phyloP scores from a whole-genome alignment of 805 yeast genomes.

The Kodamaea restingae region DNA sequence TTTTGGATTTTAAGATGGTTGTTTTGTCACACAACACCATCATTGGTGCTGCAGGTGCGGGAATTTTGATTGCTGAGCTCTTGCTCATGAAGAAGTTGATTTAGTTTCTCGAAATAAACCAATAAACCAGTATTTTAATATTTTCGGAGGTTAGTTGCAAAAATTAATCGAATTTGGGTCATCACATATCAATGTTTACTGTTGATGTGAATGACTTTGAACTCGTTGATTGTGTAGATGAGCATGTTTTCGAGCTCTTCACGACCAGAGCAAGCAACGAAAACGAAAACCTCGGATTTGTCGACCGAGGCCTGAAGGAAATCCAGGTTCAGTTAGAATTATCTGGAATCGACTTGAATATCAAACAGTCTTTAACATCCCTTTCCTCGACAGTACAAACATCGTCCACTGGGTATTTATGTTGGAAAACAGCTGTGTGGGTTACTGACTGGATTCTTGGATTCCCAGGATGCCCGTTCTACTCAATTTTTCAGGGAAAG shows the following conservation, averaged over 20 bases:
- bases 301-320: conserved; percentile 24
- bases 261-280: conserved; percentile 24
- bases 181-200: neutral
- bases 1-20: conserved; percentile 92
- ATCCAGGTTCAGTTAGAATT: conserved; percentile 20
- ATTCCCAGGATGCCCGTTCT: conserved; percentile 24
- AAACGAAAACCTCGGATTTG: conserved; percentile 32
- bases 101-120: neutral
- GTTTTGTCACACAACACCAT: conserved; percentile 96
- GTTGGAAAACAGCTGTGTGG: conserved; percentile 52
- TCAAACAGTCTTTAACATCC: conserved; percentile 32
- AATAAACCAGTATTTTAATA: neutral
- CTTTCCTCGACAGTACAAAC: conserved; percentile 29
- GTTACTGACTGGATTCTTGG: conserved; percentile 53
- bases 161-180: no score
- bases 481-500: conserved; percentile 10
- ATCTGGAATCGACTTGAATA: conserved; percentile 22
- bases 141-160: neutral
- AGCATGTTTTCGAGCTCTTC: conserved; percentile 32
- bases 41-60: conserved; percentile 99
- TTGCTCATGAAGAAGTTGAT: conserved; percentile 26
- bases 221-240: conserved; percentile 13
- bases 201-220: conserved; percentile 1
- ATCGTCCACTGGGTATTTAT: conserved; percentile 59
- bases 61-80: conserved; percentile 91